Percentiles rank a stretch among this genome's conserved stretches.
Conservation (phyloP, 768 basidiomycete genomes). For the Russula ochroleuca region DNA sequence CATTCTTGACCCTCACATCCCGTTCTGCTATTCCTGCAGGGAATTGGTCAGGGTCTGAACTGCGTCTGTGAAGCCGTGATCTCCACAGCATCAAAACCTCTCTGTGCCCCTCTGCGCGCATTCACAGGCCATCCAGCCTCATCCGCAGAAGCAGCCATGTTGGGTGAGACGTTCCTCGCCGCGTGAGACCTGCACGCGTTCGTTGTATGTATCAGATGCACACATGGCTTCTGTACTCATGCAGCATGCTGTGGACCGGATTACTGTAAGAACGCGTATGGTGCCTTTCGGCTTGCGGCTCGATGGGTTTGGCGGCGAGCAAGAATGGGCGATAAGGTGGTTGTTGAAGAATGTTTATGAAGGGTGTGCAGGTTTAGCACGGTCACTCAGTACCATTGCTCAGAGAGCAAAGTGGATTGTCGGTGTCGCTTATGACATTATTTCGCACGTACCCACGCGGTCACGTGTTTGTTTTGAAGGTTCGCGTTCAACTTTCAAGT, state of each 20-base stretch:
- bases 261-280: constrained; percentile 68
- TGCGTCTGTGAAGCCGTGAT: constrained; percentile 84
- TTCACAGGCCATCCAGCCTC: constrained; percentile 61
- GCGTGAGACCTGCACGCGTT: constrained; percentile 53
- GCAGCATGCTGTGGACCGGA: constrained; percentile 66
- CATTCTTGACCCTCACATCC: too few relatives aligned
- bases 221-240: constrained; percentile 75
- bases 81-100: constrained; percentile 48
- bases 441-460: too few relatives aligned
- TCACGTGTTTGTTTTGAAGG: neutral
- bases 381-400: too few relatives aligned
- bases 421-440: too few relatives aligned
- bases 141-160: constrained; percentile 46
- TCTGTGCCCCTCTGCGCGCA: constrained; percentile 56
- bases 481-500: too few relatives aligned
- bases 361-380: too few relatives aligned
- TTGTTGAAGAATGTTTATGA: too few relatives aligned
- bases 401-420: too few relatives aligned
- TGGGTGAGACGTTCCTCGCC: constrained; percentile 53
- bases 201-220: constrained; percentile 77
- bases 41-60: constrained; percentile 83
- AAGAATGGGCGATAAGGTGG: too few relatives aligned
- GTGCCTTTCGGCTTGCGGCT: constrained; percentile 62
- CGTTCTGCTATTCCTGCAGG: constrained; percentile 43
- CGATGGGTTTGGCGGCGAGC: constrained; percentile 35